These are phyloP conservation scores for Vickermania spadyakhi DNA, from an alignment of 208 protist genomes.

Conservation along the genomic window DNA sequence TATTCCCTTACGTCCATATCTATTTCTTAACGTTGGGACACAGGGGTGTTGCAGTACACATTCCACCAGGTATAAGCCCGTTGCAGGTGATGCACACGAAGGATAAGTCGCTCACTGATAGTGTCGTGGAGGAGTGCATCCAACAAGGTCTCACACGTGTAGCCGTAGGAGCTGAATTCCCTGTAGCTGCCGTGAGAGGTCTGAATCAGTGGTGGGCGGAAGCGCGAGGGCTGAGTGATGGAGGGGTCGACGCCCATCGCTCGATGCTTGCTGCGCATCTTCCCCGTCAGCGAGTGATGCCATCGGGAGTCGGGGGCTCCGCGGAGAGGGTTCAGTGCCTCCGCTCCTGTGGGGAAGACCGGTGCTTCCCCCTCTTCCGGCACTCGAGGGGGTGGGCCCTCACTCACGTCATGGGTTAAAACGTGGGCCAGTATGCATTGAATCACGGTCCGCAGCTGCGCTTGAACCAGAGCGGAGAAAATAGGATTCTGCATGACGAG, in stretches of 20 bases:
- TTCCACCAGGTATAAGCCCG: neutral
- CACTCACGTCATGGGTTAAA: neutral
- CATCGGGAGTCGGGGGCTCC: neutral
- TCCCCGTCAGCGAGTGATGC: neutral
- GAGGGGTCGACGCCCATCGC: neutral
- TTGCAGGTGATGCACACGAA: neutral
- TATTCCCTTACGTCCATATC: too few species aligned
- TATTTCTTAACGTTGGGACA: too few species aligned
- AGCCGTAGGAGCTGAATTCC: neutral
- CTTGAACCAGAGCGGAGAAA: neutral
- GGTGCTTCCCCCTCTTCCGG: neutral
- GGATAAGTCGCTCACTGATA: neutral
- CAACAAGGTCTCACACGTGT: neutral
- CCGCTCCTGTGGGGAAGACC: neutral
- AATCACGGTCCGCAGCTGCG: neutral
- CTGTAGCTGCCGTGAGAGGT: neutral
- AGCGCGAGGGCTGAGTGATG: too few species aligned
- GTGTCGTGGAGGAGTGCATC: neutral
- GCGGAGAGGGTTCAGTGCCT: too few species aligned
- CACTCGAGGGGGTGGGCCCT: neutral
- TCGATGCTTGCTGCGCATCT: neutral
- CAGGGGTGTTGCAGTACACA: too few species aligned
- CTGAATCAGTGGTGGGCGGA: too few species aligned
- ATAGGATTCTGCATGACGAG: neutral
- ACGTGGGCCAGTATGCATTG: neutral